Conservation (phyloP, 441 rosid species). For the Erodium trifolium region DNA sequence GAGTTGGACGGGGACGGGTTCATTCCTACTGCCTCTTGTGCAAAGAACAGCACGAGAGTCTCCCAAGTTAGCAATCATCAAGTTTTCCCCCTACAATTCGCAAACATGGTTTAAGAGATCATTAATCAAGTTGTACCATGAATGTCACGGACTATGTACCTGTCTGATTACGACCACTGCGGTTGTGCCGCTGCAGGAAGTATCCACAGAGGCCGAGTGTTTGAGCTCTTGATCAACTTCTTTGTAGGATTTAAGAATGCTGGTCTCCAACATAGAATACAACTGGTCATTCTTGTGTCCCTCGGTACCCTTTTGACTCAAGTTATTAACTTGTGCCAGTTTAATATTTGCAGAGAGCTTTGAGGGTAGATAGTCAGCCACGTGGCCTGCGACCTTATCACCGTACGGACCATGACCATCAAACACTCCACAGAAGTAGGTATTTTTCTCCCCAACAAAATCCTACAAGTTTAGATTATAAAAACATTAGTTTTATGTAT, state of each 20-base stretch:
- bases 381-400: conserved; percentile 60
- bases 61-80: conserved; percentile 76
- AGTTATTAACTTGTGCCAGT: conserved; percentile 22
- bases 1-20: conserved; percentile 64
- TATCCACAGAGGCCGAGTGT: conserved; percentile 48
- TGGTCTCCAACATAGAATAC: conserved; percentile 42
- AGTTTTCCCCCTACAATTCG: conserved; percentile 61
- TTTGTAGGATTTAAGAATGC: conserved; percentile 43
- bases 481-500: no score
- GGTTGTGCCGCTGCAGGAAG: conserved; percentile 82
- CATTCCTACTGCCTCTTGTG: conserved; percentile 44
- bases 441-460: conserved; percentile 59
- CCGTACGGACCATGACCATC: conserved; percentile 94
- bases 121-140: no score
- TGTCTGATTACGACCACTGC: conserved; percentile 64
- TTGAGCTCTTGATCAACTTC: conserved; percentile 68
- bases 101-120: no score
- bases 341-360: conserved; percentile 51
- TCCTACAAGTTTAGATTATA: conserved; percentile 36
- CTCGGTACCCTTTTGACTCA: background rate
- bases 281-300: conserved; percentile 15
- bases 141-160: conserved; percentile 28
- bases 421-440: conserved; percentile 73
- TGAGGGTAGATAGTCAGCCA: conserved; percentile 56
- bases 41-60: conserved; percentile 92